Conservation (phyloP, 805 yeast genomes). For the Wickerhamiella parazyma region DNA sequence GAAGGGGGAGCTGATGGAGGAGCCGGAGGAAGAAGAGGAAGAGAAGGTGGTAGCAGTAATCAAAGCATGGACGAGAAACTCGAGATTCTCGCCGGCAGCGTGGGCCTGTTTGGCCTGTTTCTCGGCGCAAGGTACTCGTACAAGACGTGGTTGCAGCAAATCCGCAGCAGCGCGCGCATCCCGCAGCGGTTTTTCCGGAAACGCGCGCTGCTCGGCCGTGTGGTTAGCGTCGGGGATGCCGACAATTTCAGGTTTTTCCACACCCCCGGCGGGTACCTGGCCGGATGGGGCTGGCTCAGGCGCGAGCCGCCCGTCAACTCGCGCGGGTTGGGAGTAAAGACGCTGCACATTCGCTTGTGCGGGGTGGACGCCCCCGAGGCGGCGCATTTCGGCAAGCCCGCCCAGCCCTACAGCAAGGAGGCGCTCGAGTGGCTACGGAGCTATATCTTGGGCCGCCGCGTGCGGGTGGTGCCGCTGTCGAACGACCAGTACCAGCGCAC, state of each 20-base stretch:
- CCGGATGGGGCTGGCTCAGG: slow-evolving; percentile 93
- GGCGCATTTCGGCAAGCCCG: slow-evolving; percentile 85
- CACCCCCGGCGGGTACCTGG: slow-evolving; percentile 75
- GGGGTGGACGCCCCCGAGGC: slow-evolving; percentile 97
- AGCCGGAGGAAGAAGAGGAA: no score
- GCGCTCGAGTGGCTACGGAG: slow-evolving; percentile 64
- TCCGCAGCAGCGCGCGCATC: slow-evolving; percentile 37
- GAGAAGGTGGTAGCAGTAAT: no score
- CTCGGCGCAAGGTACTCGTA: slow-evolving; percentile 22
- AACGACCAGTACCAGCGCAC: slow-evolving; percentile 83
- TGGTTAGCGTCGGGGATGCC: slow-evolving; percentile 88
- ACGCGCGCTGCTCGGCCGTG: slow-evolving; percentile 49
- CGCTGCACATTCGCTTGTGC: slow-evolving; percentile 69
- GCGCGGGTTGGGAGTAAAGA: slow-evolving; percentile 40
- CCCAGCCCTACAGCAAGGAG: slow-evolving; percentile 79
- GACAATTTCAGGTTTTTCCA: slow-evolving; percentile 89
- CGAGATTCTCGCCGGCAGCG: neutral
- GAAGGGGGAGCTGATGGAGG: no score
- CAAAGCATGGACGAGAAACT: neutral
- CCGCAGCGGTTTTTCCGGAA: slow-evolving; percentile 34
- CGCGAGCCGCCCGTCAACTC: slow-evolving; percentile 41
- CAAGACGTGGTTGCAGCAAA: slow-evolving; percentile 35
- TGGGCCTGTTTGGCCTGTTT: neutral
- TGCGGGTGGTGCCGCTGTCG: slow-evolving; percentile 64
- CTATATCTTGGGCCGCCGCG: slow-evolving; percentile 50